A percentile compares a stretch with the other conserved stretches of the same genome.
phyloP scores from a whole-genome alignment of 345 rosid species.

The Eucalyptus camaldulensis region DNA sequence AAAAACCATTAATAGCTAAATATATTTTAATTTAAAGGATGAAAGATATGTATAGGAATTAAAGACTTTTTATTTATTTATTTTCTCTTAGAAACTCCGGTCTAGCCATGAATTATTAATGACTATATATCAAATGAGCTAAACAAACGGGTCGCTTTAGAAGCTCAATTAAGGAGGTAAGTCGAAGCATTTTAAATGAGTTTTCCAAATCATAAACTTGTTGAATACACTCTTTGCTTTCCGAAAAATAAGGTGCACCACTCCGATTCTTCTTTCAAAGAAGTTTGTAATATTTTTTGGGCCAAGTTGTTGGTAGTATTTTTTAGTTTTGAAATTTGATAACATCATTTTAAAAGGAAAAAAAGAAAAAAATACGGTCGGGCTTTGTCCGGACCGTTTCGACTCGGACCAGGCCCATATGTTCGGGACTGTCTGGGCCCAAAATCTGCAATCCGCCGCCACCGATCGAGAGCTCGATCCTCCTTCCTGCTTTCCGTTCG shows the following conservation, averaged over 20 bases:
- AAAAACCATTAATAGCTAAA: not conserved
- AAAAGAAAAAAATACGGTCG: not conserved
- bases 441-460: not conserved
- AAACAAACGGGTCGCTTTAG: not conserved
- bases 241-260: not conserved
- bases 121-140: not conserved
- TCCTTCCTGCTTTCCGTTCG: not conserved
- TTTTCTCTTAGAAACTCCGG: not conserved
- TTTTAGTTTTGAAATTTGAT: not conserved
- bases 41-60: not conserved
- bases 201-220: not conserved
- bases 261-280: not conserved
- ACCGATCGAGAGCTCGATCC: not conserved
- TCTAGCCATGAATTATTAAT: not conserved
- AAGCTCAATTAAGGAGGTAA: not conserved
- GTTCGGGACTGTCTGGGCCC: not conserved
- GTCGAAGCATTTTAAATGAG: not conserved
- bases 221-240: not conserved
- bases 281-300: not conserved
- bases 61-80: not conserved
- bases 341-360: not conserved
- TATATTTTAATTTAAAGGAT: not conserved
- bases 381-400: not conserved
- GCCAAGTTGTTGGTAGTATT: not conserved
- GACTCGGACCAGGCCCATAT: not conserved